These are phyloP conservation scores for Pichia gijzeniarum DNA, from an alignment of 805 yeast genomes.

Conservation along the genomic window DNA sequence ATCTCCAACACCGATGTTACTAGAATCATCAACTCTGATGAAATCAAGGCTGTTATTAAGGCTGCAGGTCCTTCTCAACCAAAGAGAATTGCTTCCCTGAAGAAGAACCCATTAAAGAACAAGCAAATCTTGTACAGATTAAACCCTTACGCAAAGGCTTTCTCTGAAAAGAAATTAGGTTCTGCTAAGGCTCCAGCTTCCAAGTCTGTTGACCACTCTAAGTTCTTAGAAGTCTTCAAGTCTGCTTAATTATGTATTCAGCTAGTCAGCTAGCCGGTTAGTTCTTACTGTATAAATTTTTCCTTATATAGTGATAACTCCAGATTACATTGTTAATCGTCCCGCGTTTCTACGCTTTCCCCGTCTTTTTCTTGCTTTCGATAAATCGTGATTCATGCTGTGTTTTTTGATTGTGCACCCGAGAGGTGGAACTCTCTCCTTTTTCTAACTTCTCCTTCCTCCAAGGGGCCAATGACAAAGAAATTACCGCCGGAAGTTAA, in stretches of 20 bases:
- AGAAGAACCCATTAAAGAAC: slow-evolving; percentile 99
- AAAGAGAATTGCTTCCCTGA: slow-evolving; percentile 91
- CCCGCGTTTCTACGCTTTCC: no score
- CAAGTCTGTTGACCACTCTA: slow-evolving; percentile 61
- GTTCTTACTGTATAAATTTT: background rate
- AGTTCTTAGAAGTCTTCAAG: slow-evolving; percentile 62
- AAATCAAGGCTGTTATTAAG: slow-evolving; percentile 95
- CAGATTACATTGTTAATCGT: no score
- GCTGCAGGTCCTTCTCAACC: slow-evolving; percentile 92
- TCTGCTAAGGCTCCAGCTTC: slow-evolving; percentile 59
- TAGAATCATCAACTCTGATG: slow-evolving; percentile 98
- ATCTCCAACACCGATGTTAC: slow-evolving; percentile 92
- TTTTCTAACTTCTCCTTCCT: no score
- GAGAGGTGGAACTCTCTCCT: no score
- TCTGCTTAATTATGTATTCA: slow-evolving; percentile 41
- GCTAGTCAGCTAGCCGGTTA: background rate
- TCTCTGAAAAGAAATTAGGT: slow-evolving; percentile 85
- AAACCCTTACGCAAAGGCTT: slow-evolving; percentile 99
- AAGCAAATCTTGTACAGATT: slow-evolving; percentile 95
- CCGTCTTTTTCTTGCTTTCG: no score
- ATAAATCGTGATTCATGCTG: no score
- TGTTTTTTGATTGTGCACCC: no score
- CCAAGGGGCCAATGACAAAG: slow-evolving; percentile 46
- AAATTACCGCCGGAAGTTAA: slow-evolving; percentile 49
- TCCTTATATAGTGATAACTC: background rate